These are phyloP conservation scores for Cardiospermum halicacabum DNA, from an alignment of 345 rosid genomes.

Conservation along the genomic window DNA sequence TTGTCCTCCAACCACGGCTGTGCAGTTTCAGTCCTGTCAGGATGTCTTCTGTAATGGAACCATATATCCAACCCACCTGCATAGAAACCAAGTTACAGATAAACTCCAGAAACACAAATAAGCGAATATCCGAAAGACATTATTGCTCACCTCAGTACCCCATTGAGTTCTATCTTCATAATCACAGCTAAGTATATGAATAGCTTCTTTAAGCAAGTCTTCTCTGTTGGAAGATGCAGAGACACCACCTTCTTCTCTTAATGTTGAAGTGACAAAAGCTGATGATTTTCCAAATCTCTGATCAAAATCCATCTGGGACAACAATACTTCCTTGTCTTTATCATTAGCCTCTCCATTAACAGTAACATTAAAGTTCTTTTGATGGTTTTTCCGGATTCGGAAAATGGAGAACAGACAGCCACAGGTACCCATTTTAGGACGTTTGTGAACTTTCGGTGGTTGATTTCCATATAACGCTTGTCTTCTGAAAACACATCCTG, in stretches of 20 bases:
- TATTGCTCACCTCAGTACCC: slow-evolving; percentile 75
- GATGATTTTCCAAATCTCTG: slow-evolving; percentile 87
- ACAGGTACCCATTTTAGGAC: slow-evolving; percentile 93
- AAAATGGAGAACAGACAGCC: slow-evolving; percentile 94
- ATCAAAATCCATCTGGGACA: slow-evolving; percentile 90
- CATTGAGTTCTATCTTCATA: slow-evolving; percentile 97
- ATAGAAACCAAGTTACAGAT: too few relatives aligned
- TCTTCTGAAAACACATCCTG: slow-evolving; percentile 91
- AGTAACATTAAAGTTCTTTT: slow-evolving; percentile 38
- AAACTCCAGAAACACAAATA: too few relatives aligned
- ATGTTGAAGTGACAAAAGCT: slow-evolving; percentile 80
- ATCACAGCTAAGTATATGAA: slow-evolving; percentile 93
- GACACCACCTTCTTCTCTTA: slow-evolving; percentile 89
- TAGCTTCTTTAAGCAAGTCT: slow-evolving; percentile 90
- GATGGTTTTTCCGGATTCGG: slow-evolving; percentile 48
- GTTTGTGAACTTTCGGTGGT: slow-evolving; percentile 84
- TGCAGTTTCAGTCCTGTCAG: slow-evolving; percentile 97
- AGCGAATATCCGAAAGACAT: too few relatives aligned
- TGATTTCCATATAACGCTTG: slow-evolving; percentile 89
- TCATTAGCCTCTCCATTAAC: slow-evolving; percentile 46
- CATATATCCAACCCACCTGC: slow-evolving; percentile 97
- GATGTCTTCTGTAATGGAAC: slow-evolving; percentile 96
- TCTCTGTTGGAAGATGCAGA: slow-evolving; percentile 97
- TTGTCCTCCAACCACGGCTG: slow-evolving; percentile 95
- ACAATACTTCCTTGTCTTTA: slow-evolving; percentile 66